Evolutionary conservation across 768 basidiomycete genomes (phyloP), one percentile per base, ranked within the genome.

Genomic region (Boletus rufocinnamomeus): DNA sequence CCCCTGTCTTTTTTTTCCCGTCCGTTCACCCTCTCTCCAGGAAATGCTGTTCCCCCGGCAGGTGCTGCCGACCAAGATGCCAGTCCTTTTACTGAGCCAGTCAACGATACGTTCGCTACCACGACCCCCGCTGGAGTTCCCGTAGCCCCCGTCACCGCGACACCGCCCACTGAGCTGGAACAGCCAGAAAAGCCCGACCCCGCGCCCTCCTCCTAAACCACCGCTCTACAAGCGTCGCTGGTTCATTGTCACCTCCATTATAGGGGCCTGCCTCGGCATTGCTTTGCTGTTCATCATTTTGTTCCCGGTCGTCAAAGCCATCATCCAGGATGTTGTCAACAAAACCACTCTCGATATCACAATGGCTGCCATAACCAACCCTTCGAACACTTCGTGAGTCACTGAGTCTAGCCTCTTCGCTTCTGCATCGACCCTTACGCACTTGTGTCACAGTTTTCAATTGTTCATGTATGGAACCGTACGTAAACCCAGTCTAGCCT

Each of bases 271-370:
- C 6, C 65, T 89, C 17, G 82, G 75, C 37, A 87, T 90, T 53
- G 84, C 79, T 17, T 67, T 89, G 38, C 70, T 89, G 21, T 90
- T 89, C 71, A 81, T 89, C 59, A 48, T 89, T 13, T 70, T 90
- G 25, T 89, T 83, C 69, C 88, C 88, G 7, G 84, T 89, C 55
- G 76, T 89, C 56, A 79, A 73, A 50, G 87, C 87, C 46, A 86
- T 89, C 61, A 79, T 82, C 21, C 86, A 87, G 61, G 77, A 84
- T 43, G 81, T 89, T 41, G 79, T 89, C 17, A 83, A 87, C 56
- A 76, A 77, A 38, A 73, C 82, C 35, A 77, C 76, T 23, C 74
- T 90, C 35, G 76, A 84, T 55, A 75, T 90, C 45, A 75, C 84
- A 28, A 67, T 66, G 28, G 85, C 82, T 9, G 70, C 72, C 17